Base-by-base conservation (phyloP, 208 protist genomes). In the Crithidia brevicula region DNA sequence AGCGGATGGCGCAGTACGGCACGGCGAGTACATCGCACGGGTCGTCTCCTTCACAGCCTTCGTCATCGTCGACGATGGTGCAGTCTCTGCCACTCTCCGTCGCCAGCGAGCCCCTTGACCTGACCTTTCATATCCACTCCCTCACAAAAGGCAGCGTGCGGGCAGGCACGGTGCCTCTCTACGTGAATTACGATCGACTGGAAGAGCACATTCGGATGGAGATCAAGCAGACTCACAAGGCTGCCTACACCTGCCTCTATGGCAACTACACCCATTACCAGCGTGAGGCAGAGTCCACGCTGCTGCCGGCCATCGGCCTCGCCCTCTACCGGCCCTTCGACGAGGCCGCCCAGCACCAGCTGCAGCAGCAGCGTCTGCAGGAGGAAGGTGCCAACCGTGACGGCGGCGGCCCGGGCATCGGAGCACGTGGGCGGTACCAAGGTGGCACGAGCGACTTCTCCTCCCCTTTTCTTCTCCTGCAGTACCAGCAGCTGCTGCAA, bases 261-360 rank as follows among this genome's bases (percentile, higher is more conserved):
- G 80, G 80, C 38, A 73, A 61, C 61, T 79, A 77, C 60, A 61
- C 75, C 46, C 36, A 69, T 10, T 86, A 86, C 52, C 71, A 76
- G 40, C 76, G 75, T 22, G 57, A 71, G 28, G 62, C 60, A 6
- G 71, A 78, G 51, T 59, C 70, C 1, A 54, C 63, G 40, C 63
- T 86, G 40, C 61, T 62, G 49, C 51, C 72, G 1, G 80, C 77
- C 16, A 34, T 82, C 25, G 76, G 58, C 3, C 43, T 82, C 36
- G 76, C 80, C 4, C 76, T 86, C 13, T 82, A 82, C 51, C 75
- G 76, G 18, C 75, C 80, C 2, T 86, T 86, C 61, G 70, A 72
- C 25, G 57, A 56, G 7, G 58, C 53, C 2, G 73, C 73, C 18
- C 73, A 79, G 25, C 33, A 71, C 30, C 57, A 79, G 62, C 61